These are phyloP conservation scores for Epichloe scottii DNA, from an alignment of 2,329 filamentous ascomycete species.

Conservation along the genomic window DNA sequence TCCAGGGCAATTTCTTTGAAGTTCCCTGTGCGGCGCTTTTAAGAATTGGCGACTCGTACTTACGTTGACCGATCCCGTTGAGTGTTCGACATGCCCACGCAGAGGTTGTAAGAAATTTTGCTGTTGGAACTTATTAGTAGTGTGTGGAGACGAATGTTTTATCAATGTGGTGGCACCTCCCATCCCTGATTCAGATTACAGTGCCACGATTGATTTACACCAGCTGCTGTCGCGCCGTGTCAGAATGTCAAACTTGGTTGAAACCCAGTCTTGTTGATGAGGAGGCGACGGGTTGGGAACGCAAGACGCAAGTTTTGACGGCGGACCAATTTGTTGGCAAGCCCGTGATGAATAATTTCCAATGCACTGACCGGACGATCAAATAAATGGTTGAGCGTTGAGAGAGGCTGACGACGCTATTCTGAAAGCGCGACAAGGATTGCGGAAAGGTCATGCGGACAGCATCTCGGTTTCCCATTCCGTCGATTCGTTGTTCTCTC, in stretches of 20 bases:
- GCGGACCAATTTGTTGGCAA: too few species aligned
- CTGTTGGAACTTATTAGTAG: background rate
- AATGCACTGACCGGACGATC: too few species aligned
- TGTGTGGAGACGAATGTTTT: background rate
- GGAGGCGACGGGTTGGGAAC: background rate
- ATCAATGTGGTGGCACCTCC: too few species aligned
- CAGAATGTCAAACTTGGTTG: background rate
- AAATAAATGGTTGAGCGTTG: background rate
- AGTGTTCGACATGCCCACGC: conserved; percentile 40
- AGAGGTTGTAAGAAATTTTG: background rate
- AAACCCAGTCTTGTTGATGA: conserved; percentile 1
- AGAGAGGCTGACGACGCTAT: background rate
- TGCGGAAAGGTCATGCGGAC: conserved; percentile 1
- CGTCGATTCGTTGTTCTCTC: background rate
- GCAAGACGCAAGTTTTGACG: too few species aligned
- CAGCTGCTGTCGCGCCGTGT: too few species aligned
- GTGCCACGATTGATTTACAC: too few species aligned
- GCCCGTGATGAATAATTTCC: too few species aligned
- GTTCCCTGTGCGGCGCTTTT: conserved; percentile 38
- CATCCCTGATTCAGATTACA: too few species aligned
- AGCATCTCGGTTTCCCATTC: background rate
- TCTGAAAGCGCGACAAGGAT: background rate
- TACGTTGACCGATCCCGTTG: conserved; percentile 50
- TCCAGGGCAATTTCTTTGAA: conserved; percentile 14
- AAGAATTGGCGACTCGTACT: conserved; percentile 50